Percentiles rank a stretch among this genome's conserved stretches.
phyloP scores from a whole-genome alignment of 805 yeast genomes.

The Candida sanyiensis region DNA sequence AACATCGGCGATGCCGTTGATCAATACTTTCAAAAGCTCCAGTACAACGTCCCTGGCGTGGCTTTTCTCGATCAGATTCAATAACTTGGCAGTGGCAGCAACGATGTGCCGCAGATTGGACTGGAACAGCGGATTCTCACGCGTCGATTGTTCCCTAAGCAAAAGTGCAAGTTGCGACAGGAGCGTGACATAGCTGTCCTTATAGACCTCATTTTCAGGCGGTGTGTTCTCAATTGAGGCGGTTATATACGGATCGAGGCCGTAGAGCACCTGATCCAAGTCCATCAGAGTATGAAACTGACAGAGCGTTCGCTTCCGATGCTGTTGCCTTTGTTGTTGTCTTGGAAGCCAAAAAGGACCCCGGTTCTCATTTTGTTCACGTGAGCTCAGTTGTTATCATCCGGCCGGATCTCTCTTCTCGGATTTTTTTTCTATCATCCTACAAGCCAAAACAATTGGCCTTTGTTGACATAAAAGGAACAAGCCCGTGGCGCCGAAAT shows the following conservation, averaged over 20 bases:
- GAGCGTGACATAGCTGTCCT: constrained; percentile 20
- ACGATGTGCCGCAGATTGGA: constrained; percentile 16
- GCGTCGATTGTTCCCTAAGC: constrained; percentile 16
- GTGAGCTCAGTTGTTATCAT: background rate
- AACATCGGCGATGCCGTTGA: constrained; percentile 25
- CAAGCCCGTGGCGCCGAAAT: too few species aligned
- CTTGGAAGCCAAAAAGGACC: background rate
- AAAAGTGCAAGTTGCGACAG: constrained; percentile 22
- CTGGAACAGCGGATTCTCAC: constrained; percentile 15
- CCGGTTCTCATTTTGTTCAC: background rate
- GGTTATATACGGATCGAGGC: constrained; percentile 21
- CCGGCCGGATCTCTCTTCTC: background rate
- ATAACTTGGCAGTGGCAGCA: constrained; percentile 11
- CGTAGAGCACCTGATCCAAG: constrained; percentile 22
- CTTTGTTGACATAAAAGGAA: background rate
- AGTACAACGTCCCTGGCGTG: constrained; percentile 9
- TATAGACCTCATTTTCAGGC: constrained; percentile 13
- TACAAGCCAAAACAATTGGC: background rate
- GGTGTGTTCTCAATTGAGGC: constrained; percentile 12
- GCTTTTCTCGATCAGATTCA: constrained; percentile 4
- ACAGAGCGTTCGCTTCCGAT: background rate
- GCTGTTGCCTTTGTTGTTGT: background rate
- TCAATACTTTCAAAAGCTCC: constrained; percentile 22
- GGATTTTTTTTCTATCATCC: background rate
- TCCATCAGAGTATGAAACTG: constrained; percentile 19